Base-by-base conservation (phyloP, 2,329 filamentous ascomycete genomes). In the Ophiostoma piceae region DNA sequence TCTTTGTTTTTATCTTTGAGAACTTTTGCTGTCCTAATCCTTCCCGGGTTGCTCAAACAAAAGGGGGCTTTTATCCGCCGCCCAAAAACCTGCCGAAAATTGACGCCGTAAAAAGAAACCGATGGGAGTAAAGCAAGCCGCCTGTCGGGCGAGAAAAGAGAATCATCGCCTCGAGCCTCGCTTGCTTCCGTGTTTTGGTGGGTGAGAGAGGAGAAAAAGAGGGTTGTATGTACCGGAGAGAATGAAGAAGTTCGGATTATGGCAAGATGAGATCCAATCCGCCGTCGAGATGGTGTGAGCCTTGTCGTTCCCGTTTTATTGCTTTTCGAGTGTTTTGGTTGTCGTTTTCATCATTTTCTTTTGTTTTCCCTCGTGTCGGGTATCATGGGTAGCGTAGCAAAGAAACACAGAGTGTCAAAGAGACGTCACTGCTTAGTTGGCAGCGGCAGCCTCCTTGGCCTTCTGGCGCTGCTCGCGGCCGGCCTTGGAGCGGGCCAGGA, bases 401-500 rank as follows among this genome's bases (percentile, higher is more conserved):
- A 39, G 19, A 35, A 37, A 29, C 32, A 39, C 32, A 39, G 19
- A 26, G 32, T 43, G 57, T 26, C 35, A 65, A 57, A 14, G 62
- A 39, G 19, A 39, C 26, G 32, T 19, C 60, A 35, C 66, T 39
- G 22, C 74, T 82, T 84, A 85, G 75, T 74, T 74, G 72, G 82
- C 82, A 78, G 60, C 57, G 41, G 66, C 62, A 80, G 87, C 85
- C 81, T 84, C 83, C 84, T 90, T 90, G 84, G 82, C 83, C 85
- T 93, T 93, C 81, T 84, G 84, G 81, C 84, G 84, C 80, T 88
- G 85, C 84, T 94, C 92, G 75, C 91, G 90, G 79, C 92, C 92
- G 76, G 84, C 82, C 84, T 90, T 89, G 85, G 91, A 92, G 84
- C 92, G 89, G 84, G 92, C 91, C 77, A 96, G 86, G 80, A 95